Evolutionary conservation across 2,329 filamentous ascomycete genomes (phyloP), one percentile per base, ranked within the genome.

Genomic region (Colletotrichum aenigma): DNA sequence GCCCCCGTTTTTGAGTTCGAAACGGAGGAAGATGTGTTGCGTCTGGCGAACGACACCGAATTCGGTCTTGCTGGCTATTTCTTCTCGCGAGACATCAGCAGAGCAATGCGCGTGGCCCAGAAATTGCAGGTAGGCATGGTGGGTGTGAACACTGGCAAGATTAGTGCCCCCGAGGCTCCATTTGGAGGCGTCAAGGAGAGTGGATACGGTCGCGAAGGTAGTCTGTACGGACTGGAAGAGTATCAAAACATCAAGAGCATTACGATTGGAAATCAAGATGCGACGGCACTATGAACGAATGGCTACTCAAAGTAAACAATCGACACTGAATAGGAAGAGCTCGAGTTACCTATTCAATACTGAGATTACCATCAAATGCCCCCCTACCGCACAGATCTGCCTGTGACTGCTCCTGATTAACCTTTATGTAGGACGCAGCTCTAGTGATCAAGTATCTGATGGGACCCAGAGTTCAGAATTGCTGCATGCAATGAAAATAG

Each of bases 41-140:
- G 89, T 70, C 84, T 92, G 69, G 93, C 93, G 3, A 95, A 95
- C 80, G 80, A 84, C 15, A 88, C 92, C 0, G 92, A 93, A 77
- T 93, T 95, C 62, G 93, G 94, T 3, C 87, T 95, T 38, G 93
- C 94, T 1, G 93, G 92, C 4, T 95, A 95, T 83, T 94, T 94
- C 84, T 95, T 92, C 84, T 93, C 84, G 43, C 82, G 83, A 73
- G 81, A 88, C 78, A 79, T 86, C n/a, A 82, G 82, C 60, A 79
- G 87, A 4, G 79, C 84, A 24, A 87, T 84, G 82, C 82, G 86
- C 30, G 82, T 89, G 28, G 85, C 86, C 28, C 87, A 88, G 77
- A 84, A 82, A 21, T 82, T 93, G 48, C 89, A 93, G 67, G 84
- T 81, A 13, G 83, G 83, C 16, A 84, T 84, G 82, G 79, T 85